Base-by-base conservation (phyloP, 164 flowering plant genomes). In the Liquidambar formosana region DNA sequence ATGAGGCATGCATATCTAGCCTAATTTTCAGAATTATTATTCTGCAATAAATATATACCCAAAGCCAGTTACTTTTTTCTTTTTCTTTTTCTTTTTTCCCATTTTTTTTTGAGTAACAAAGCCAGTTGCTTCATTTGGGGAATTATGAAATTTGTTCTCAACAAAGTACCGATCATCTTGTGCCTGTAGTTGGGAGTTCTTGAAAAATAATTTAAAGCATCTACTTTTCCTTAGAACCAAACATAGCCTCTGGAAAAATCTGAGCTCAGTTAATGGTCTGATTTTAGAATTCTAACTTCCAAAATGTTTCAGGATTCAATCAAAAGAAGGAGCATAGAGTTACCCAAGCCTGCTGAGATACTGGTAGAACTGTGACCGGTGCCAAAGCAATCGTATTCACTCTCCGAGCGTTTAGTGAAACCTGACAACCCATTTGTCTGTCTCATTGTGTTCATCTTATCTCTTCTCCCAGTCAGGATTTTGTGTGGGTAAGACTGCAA, bases 361-460 rank as follows among this genome's bases (percentile, higher is more conserved):
- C 86, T 95, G 25, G 97, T 95, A 5, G 99, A 95, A 64, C 99
- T 93, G 67, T 95, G 99, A 63, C 99, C 99, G 26, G 97, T 79
- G 49, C 99, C 99, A 69, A 95, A 95, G 79, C 84, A 74, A 76
- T 95, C 99, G 56, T 86, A 84, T 71, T 89, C 97, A 73, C 99
- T 95, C 82, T 95, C 99, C 0, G 92, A 75, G 5, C 97, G 88
- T 73, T 93, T 95, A 0, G 97, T 91, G 71, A 95, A 95, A 22
- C 99, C 99, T 10, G 96, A 52, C n/a, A 95, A 75, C 12, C 97
- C 99, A 77, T 91, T 79, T 53, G 97, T 92, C 73, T 93, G 97
- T 70, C 99, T 87, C 56, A 95, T 62, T 6, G 97, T 95, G 1
- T 71, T 61, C 97, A 95, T 95, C 81, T 83, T 85, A 58, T 78